These are phyloP conservation scores for Neurospora pannonica DNA, from an alignment of 495 filamentous ascomycete species.

Conservation along the genomic window DNA sequence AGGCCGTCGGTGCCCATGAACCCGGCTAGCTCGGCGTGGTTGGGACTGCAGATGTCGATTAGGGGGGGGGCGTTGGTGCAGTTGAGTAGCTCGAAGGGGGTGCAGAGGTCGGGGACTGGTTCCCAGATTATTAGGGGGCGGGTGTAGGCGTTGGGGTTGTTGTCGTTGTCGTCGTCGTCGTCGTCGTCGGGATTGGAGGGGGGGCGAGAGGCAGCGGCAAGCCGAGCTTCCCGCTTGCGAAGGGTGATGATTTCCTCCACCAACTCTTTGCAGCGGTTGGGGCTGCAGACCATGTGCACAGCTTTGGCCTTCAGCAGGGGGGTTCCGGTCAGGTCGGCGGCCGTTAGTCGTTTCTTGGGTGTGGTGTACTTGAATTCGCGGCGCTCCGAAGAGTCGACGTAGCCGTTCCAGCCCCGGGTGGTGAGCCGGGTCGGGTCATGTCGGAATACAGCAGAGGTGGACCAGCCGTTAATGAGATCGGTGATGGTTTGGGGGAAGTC, in stretches of 20 bases:
- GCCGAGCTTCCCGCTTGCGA: constrained; percentile 10
- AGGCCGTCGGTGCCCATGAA: constrained; percentile 56
- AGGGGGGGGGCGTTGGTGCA: constrained; percentile 60
- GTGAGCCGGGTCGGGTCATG: constrained; percentile 59
- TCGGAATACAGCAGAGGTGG: constrained; percentile 60
- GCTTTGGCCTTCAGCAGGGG: constrained; percentile 59
- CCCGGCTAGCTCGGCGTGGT: constrained; percentile 72
- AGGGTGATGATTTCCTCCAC: constrained; percentile 50
- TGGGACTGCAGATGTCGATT: constrained; percentile 82
- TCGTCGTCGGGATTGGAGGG: constrained; percentile 5
- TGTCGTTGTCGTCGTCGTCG: neutral
- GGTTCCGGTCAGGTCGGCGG: constrained; percentile 29
- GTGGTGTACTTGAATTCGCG: constrained; percentile 80
- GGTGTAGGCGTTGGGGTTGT: constrained; percentile 12
- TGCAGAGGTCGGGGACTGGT: constrained; percentile 82
- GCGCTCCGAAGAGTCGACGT: constrained; percentile 41
- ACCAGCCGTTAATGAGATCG: constrained; percentile 56
- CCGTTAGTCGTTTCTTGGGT: constrained; percentile 65
- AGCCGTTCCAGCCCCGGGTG: constrained; percentile 88
- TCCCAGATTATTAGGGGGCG: constrained; percentile 86
- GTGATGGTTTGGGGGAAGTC: constrained; percentile 70
- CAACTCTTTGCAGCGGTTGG: constrained; percentile 65
- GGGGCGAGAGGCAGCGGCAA: neutral
- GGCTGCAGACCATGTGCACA: constrained; percentile 83
- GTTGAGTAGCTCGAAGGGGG: constrained; percentile 60